phyloP scores from a whole-genome alignment of 192 early-diverging fungal genomes.

The Neocallimastix lanati region DNA sequence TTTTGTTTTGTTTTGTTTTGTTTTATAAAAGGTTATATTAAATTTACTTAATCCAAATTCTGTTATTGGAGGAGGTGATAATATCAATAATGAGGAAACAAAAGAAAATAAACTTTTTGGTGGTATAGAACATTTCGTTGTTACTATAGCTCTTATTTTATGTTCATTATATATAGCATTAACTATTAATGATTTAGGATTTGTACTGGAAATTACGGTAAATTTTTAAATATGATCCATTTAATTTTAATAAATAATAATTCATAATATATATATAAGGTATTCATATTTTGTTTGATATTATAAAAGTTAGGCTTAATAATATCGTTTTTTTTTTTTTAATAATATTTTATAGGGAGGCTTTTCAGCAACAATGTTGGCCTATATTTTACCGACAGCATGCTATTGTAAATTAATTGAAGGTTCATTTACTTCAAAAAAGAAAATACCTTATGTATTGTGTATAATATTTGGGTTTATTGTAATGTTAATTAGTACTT shows the following conservation, averaged over 20 bases:
- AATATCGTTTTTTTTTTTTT: neutral
- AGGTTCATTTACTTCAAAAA: slow-evolving; percentile 26
- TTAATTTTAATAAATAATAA: too few species aligned
- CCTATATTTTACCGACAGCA: slow-evolving; percentile 69
- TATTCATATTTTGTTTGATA: too few species aligned
- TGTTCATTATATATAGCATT: slow-evolving; percentile 49
- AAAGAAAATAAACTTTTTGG: slow-evolving; percentile 6
- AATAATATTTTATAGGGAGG: slow-evolving; percentile 35
- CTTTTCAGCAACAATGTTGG: slow-evolving; percentile 69
- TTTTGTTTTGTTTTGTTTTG: too few species aligned
- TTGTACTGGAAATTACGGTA: slow-evolving; percentile 66
- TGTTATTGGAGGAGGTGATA: neutral
- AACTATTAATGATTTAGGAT: slow-evolving; percentile 58
- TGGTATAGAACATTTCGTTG: slow-evolving; percentile 31
- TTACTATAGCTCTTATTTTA: slow-evolving; percentile 48
- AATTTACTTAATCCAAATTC: neutral
- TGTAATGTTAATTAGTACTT: slow-evolving; percentile 55
- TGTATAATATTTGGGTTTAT: slow-evolving; percentile 55
- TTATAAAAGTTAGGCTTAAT: too few species aligned
- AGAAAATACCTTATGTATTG: slow-evolving; percentile 44
- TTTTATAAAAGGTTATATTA: neutral
- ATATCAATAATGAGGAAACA: neutral
- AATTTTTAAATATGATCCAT: too few species aligned
- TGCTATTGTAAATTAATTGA: slow-evolving; percentile 59
- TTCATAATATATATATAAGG: too few species aligned